Base-by-base conservation (phyloP, 495 filamentous ascomycete genomes). In the Chaetomium fimeti region DNA sequence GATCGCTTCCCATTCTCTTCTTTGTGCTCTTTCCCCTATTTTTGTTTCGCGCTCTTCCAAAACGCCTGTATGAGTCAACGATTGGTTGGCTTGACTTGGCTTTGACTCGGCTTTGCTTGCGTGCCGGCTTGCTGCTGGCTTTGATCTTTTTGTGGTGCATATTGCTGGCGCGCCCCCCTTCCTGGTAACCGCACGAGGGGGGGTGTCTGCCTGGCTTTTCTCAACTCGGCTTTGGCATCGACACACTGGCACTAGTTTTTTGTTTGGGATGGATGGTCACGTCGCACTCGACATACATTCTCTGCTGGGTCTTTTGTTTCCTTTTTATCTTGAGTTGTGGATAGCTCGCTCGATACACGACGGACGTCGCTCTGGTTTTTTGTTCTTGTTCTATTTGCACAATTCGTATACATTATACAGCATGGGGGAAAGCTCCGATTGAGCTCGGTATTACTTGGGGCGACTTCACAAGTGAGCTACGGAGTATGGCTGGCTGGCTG, bases 281-380 rank as follows among this genome's bases (percentile, higher is more conserved):
- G 40, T 18, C 38, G 16, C 54, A 38, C 62, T 58, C 32, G 43
- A 55, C 40, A 49, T 38, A 38, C 52, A 28, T 36, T 27, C 32
- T 24, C 54, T 28, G 3, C 18, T 43, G 20, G 24, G 51, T 58
- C 27, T 2, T 13, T 57, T 40, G 20, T 28, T 43, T 59, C 52
- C 24, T 22, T 18, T 38, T 45, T 42, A 2, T 57, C 36, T 9
- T 55, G 15, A 1, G 28, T 22, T 12, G 36, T 40, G 15, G 60
- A 43, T 36, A 20, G 16, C 48, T 53, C 36, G 42, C 48, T 6
- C 16, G 24, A 40, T 20, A 63, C 20, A 63, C 51, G 51, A 53
- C 45, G 45, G 47, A 38, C 59, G 36, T 61, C 49, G 51, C 42
- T 47, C 47, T 28, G 5, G 27, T 55, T 54, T 47, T 40, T n/a